These are phyloP conservation scores for Cucumis melo DNA, from an alignment of 306 rosid genomes.

Conservation along the genomic window DNA sequence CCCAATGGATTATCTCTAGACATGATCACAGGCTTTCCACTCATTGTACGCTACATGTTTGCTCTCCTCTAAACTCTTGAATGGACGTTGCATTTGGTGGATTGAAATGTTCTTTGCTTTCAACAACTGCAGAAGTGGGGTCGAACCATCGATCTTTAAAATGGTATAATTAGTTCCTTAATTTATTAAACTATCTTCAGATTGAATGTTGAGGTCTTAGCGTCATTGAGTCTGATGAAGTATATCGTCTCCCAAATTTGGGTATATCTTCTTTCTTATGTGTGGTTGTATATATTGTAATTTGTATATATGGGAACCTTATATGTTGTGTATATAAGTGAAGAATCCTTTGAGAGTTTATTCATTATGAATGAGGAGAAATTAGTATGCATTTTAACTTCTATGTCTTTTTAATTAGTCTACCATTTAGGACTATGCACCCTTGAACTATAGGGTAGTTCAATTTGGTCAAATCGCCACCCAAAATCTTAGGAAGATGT, in stretches of 20 bases:
- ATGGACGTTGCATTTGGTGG: background rate
- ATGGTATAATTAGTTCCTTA: background rate
- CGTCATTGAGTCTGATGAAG: background rate
- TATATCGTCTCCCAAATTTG: background rate
- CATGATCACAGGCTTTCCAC: constrained; percentile 14
- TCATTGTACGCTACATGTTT: background rate
- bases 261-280: background rate
- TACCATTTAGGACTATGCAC: background rate
- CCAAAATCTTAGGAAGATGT: too few relatives aligned
- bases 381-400: background rate
- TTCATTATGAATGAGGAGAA: background rate
- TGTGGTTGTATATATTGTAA: background rate
- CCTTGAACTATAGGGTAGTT: background rate
- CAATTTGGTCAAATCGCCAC: too few relatives aligned
- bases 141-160: background rate
- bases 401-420: background rate
- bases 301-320: background rate
- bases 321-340: background rate
- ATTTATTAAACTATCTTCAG: background rate
- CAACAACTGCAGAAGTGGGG: background rate
- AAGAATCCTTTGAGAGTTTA: background rate
- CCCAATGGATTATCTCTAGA: constrained; percentile 76
- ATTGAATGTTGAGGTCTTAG: background rate
- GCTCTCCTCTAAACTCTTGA: background rate
- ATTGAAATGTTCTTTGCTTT: background rate